Evolutionary conservation across 208 protist genomes (phyloP).

Genomic region (Leptomonas pyrrhocoris): DNA sequence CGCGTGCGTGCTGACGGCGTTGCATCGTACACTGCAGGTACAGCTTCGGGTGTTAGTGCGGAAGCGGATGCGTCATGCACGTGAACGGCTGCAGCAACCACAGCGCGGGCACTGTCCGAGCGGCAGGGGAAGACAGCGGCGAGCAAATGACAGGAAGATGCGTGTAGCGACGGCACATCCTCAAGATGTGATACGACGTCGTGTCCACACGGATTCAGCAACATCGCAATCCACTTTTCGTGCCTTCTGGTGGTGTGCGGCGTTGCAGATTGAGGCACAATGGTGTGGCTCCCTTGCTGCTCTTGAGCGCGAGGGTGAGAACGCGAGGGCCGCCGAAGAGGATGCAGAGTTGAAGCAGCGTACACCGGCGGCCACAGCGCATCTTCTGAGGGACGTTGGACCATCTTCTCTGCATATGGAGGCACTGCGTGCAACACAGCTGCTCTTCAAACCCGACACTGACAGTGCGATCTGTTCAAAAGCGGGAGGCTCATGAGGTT

Average conservation of each 20-base stretch:
- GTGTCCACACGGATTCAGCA: not conserved
- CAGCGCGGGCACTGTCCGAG: not conserved
- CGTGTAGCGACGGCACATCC: not conserved
- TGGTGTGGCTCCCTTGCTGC: constrained; percentile 19
- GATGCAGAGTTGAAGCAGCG: not conserved
- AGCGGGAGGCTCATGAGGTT: too few species aligned
- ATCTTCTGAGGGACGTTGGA: constrained; percentile 13
- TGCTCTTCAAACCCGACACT: not conserved
- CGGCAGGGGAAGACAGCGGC: not conserved
- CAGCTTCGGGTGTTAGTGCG: constrained; percentile 32
- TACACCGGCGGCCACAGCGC: not conserved
- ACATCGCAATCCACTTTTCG: constrained; percentile 8
- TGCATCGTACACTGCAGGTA: constrained; percentile 50
- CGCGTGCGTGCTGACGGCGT: constrained; percentile 49
- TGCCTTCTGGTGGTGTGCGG: constrained; percentile 34
- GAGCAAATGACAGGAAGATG: too few species aligned
- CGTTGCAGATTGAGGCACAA: constrained; percentile 22
- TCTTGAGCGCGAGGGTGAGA: not conserved
- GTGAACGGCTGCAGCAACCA: not conserved
- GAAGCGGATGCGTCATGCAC: constrained; percentile 4
- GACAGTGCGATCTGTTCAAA: not conserved
- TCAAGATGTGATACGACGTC: not conserved
- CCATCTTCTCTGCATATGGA: constrained; percentile 18
- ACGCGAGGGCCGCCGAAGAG: not conserved
- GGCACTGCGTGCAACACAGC: constrained; percentile 18